Conservation (phyloP, 331 rosid species). For the Spiraea crenata region DNA sequence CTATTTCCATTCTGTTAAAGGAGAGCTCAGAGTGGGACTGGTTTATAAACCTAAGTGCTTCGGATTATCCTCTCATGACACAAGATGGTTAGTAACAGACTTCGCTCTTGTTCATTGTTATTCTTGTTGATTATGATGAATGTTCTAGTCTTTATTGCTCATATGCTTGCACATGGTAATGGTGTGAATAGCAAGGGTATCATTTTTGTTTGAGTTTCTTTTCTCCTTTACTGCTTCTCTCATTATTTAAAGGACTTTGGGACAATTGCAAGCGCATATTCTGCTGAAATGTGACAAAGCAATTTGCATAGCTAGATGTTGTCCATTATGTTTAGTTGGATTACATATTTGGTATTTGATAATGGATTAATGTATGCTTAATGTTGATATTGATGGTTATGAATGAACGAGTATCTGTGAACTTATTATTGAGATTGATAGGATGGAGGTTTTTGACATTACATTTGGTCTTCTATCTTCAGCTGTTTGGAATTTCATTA, state of each 20-base stretch:
- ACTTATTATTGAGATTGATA: background rate
- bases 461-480: too few species aligned
- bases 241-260: constrained; percentile 4
- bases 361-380: constrained; percentile 17
- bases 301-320: constrained; percentile 1
- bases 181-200: background rate
- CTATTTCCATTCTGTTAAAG: constrained; percentile 79
- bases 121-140: background rate
- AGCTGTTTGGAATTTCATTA: too few species aligned
- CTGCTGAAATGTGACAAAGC: constrained; percentile 14
- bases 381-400: constrained; percentile 5
- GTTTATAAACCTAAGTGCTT: constrained; percentile 96
- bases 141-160: background rate
- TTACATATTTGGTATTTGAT: constrained; percentile 4
- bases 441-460: background rate
- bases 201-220: constrained; percentile 11
- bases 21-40: constrained; percentile 96
- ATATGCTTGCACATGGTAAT: constrained; percentile 18
- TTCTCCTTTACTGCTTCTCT: constrained; percentile 3
- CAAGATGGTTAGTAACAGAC: constrained; percentile 78
- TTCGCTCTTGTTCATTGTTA: constrained; percentile 15
- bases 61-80: constrained; percentile 95
- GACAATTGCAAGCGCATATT: constrained; percentile 11
- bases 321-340: background rate
- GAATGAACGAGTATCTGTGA: too few species aligned